Evolutionary conservation across 1,284 basidiomycete species (phyloP), one percentile per base, ranked within the genome.

Genomic region (Bondarzewia mesenterica): DNA sequence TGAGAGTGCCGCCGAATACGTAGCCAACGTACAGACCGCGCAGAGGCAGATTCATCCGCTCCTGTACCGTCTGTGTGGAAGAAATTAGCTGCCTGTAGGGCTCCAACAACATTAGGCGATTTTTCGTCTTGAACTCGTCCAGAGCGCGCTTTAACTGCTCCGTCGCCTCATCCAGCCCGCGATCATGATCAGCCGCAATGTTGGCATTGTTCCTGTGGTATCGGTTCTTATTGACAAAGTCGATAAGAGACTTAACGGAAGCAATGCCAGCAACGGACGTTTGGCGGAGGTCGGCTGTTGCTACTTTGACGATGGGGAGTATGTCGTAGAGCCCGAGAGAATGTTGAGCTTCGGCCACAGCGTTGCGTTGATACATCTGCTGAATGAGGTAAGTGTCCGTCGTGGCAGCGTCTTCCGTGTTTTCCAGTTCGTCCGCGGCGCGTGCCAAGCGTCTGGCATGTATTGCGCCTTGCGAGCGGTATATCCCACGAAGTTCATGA

Each of bases 181-280:
- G 47, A n/a, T 59, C 54, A 27, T 61, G 53, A 35, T 66, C 63
- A 2, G 44, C 52, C 16, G 46, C 55, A 18, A 50, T 42, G 14
- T 55, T 47, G 3, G n/a, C 29, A 7, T 52, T 54, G 12, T 59
- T 54, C 54, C 54, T 52, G 12, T 20, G 32, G 68, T 74, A 82
- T 25, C 80, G 68, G 12, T 66, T 64, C 14, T 61, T 64, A 58
- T 83, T 82, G 52, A 77, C 63, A 40, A 65, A 58, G 15, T 68
- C 60, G 23, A 81, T 53, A 45, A 69, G 66, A 5, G 57, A 55
- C 22, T 67, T 58, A 7, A 64, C 61, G 21, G 63, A 55, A 0
- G 47, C 55, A n/a, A 78, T 59, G 2, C 63, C 72, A 3, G 52
- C 59, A 5, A 63, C 54, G 26, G 66, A 65, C 0, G 73, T 65